A percentile compares a stretch with the other conserved stretches of the same genome.
phyloP scores from a whole-genome alignment of 768 basidiomycete species.

The Daedalea quercina region DNA sequence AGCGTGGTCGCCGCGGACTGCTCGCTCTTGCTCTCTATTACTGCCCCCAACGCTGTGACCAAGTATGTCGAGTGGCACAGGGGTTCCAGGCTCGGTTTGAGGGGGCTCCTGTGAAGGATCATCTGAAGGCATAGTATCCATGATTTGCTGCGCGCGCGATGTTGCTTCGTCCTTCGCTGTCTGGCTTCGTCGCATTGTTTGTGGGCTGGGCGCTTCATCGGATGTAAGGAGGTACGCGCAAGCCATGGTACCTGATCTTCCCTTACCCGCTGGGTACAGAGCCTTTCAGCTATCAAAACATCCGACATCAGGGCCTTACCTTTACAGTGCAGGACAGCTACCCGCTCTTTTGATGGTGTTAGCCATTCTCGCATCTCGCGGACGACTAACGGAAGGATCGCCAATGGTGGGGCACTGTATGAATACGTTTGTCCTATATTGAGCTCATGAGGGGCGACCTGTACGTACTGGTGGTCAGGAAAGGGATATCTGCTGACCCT shows the following conservation, averaged over 20 bases:
- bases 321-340: slow-evolving; percentile 86
- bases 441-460: background rate
- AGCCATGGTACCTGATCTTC: slow-evolving; percentile 80
- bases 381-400: slow-evolving; percentile 63
- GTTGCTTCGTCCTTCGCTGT: slow-evolving; percentile 42
- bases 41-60: background rate
- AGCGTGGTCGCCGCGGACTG: slow-evolving; percentile 1
- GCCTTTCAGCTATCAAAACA: background rate
- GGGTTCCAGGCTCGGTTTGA: background rate
- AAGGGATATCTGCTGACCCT: slow-evolving; percentile 82
- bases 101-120: slow-evolving; percentile 13
- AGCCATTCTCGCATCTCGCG: slow-evolving; percentile 75
- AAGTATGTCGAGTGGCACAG: slow-evolving; percentile 8
- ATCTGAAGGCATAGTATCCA: slow-evolving; percentile 42
- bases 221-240: slow-evolving; percentile 74
- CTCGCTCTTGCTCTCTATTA: background rate
- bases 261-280: slow-evolving; percentile 59
- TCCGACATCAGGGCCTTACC: slow-evolving; percentile 31
- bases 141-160: slow-evolving; percentile 40
- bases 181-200: slow-evolving; percentile 40
- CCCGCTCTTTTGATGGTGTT: slow-evolving; percentile 51
- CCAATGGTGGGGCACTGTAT: slow-evolving; percentile 66
- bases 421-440: background rate
- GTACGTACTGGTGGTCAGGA: slow-evolving; percentile 81
- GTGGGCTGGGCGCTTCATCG: slow-evolving; percentile 39